Conservation (phyloP, 805 yeast species). For the Blastobotrys parvus region DNA sequence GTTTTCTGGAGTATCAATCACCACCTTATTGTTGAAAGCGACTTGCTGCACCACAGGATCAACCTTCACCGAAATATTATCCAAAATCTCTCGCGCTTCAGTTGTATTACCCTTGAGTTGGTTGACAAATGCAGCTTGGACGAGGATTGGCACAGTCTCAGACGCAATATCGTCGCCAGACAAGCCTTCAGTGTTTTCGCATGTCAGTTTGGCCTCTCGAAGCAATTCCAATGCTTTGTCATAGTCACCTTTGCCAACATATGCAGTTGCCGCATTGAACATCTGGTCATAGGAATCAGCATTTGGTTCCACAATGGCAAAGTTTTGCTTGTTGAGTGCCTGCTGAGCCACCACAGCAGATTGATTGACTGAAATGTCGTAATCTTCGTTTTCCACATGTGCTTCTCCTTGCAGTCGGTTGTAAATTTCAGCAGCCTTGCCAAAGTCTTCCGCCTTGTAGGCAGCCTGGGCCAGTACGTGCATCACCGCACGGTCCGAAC, state of each 20-base stretch:
- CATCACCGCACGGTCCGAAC: constrained; percentile 29
- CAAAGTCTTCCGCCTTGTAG: constrained; percentile 39
- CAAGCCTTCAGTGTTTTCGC: constrained; percentile 31
- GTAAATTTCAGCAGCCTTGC: constrained; percentile 39
- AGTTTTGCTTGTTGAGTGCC: background rate
- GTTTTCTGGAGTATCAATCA: constrained; percentile 9
- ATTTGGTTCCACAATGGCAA: background rate
- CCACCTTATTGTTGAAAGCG: constrained; percentile 13
- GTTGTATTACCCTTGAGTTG: constrained; percentile 29
- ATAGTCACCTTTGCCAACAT: constrained; percentile 35
- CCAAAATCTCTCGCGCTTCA: constrained; percentile 34
- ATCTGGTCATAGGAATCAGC: constrained; percentile 41
- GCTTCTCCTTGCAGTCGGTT: constrained; percentile 29
- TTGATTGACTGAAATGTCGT: constrained; percentile 53
- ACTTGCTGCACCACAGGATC: constrained; percentile 6
- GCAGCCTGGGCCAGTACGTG: constrained; percentile 48
- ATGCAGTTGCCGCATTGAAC: constrained; percentile 52
- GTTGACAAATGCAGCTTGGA: constrained; percentile 52
- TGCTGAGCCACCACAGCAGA: constrained; percentile 49
- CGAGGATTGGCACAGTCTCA: constrained; percentile 49
- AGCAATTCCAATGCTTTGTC: constrained; percentile 36
- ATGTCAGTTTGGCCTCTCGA: constrained; percentile 37
- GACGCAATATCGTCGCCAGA: constrained; percentile 37
- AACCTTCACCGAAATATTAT: constrained; percentile 22
- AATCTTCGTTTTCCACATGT: constrained; percentile 32